Base-by-base conservation (phyloP, 305 asterid species). In the Plantago coronopus region DNA sequence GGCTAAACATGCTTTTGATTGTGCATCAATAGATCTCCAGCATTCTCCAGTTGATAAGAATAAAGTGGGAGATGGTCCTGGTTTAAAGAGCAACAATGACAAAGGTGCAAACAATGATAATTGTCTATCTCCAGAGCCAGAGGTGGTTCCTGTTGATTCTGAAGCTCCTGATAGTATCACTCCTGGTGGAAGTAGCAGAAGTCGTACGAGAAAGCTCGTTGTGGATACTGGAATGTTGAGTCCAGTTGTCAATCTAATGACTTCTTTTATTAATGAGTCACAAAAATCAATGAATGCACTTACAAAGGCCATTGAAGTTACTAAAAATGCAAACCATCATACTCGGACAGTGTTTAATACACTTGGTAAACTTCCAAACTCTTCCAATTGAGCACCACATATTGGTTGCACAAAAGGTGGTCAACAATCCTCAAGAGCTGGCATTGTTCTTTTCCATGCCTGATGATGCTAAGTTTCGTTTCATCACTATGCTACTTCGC, bases 361-460 rank as follows among this genome's bases (percentile, higher is more conserved):
- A n/a, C n/a, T n/a, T n/a, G n/a, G n/a, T n/a, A n/a, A n/a, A n/a
- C n/a, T n/a, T n/a, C n/a, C n/a, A n/a, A n/a, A n/a, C n/a, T n/a
- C n/a, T n/a, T 21, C 15, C 53, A 9, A 5, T 47, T 19, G 23
- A 47, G 8, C 23, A 47, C 8, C 53, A 47, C 11, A 17, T 47
- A 16, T 0, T 13, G 14, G 53, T 47, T 47, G 53, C 53, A 2
- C 53, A 47, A 14, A 47, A 47, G 51, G 3, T 47, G 9, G 22
- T 47, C 7, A 47, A 47, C 51, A 47, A 47, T 5, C 51, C 51
- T 14, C 51, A 47, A 47, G 51, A 47, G 22, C 22, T 47, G 19
- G 51, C 51, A n/a, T 47, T 47, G 22, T 47, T 47, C 22, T 17
- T 9, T 6, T 47, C 51, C 9, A 47, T 47, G 51, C 31, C 2